These are phyloP conservation scores for Aspergillus nanangensis DNA, from an alignment of 495 filamentous ascomycete species.

Conservation along the genomic window DNA sequence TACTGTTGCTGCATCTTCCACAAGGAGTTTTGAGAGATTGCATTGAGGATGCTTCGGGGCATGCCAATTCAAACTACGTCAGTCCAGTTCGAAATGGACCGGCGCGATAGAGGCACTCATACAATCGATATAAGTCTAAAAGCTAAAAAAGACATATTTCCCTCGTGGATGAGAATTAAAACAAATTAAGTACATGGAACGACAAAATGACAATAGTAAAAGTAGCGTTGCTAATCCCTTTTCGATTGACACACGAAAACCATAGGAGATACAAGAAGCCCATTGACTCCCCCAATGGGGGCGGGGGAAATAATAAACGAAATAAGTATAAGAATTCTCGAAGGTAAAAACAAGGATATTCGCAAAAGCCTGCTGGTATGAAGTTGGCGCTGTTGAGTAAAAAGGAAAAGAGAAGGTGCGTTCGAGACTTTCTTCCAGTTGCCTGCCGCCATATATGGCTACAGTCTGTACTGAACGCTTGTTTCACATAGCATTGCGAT, in stretches of 20 bases:
- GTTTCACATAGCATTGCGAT: conserved; percentile 11
- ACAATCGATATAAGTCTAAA: no score
- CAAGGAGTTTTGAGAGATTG: conserved; percentile 42
- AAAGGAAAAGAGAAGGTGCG: conserved; percentile 12
- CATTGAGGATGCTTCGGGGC: no score
- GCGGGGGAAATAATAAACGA: conserved; percentile 23
- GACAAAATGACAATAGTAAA: conserved; percentile 17
- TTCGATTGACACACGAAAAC: conserved; percentile 24
- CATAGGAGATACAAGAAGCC: conserved; percentile 24
- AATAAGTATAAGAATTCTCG: conserved; percentile 21
- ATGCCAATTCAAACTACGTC: no score
- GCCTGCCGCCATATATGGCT: conserved; percentile 5
- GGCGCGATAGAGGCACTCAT: no score
- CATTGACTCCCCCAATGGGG: conserved; percentile 7
- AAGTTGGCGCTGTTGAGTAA: conserved; percentile 20
- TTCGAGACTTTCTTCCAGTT: conserved; percentile 10
- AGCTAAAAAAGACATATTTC: no score
- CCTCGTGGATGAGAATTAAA: conserved; percentile 26
- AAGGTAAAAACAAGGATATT: conserved; percentile 44
- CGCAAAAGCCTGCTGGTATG: conserved; percentile 39
- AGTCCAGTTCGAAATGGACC: no score
- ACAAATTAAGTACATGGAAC: conserved; percentile 41
- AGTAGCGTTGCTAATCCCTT: conserved; percentile 29
- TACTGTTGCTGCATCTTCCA: no score
- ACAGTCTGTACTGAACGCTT: conserved; percentile 9